Evolutionary conservation across 1,284 basidiomycete species (phyloP).

Genomic region (Ceratobasidium sp.): DNA sequence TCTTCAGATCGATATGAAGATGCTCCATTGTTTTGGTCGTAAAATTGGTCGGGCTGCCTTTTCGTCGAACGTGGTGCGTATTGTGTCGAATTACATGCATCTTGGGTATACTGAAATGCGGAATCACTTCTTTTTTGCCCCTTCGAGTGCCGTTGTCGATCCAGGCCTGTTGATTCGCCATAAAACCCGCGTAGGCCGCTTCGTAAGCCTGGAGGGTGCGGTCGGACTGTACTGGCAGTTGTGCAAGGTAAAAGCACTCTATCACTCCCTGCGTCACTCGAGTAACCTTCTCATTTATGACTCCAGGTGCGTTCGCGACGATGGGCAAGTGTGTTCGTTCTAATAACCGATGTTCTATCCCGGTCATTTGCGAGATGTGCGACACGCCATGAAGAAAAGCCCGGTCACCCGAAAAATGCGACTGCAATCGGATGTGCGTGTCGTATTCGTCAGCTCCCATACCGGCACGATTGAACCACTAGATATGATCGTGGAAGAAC

Average conservation of each 20-base stretch:
- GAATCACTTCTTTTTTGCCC: constrained; percentile 20
- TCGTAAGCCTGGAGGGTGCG: constrained; percentile 13
- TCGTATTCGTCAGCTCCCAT: constrained; percentile 20
- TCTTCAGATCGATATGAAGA: constrained; percentile 30
- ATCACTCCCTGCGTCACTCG: constrained; percentile 14
- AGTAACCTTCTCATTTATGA: constrained; percentile 1
- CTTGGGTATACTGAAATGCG: constrained; percentile 36
- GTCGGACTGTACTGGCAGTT: constrained; percentile 12
- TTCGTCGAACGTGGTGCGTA: background rate
- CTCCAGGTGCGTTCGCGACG: constrained; percentile 31
- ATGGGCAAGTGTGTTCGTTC: background rate
- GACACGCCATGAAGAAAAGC: constrained; percentile 14
- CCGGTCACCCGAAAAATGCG: background rate
- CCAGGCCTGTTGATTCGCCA: constrained; percentile 12
- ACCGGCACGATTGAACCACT: constrained; percentile 16
- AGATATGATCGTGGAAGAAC: constrained; percentile 21
- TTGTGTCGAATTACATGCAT: constrained; percentile 31
- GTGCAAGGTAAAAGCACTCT: constrained; percentile 15
- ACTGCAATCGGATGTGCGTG: background rate
- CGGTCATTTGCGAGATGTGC: constrained; percentile 20
- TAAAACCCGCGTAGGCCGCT: background rate
- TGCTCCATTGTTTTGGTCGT: constrained; percentile 34
- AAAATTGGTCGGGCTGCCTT: constrained; percentile 19
- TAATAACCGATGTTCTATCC: constrained; percentile 23
- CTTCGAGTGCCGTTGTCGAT: constrained; percentile 8